phyloP scores from a whole-genome alignment of 192 early-diverging fungal genomes.

The Chytriomyces hyalinus region DNA sequence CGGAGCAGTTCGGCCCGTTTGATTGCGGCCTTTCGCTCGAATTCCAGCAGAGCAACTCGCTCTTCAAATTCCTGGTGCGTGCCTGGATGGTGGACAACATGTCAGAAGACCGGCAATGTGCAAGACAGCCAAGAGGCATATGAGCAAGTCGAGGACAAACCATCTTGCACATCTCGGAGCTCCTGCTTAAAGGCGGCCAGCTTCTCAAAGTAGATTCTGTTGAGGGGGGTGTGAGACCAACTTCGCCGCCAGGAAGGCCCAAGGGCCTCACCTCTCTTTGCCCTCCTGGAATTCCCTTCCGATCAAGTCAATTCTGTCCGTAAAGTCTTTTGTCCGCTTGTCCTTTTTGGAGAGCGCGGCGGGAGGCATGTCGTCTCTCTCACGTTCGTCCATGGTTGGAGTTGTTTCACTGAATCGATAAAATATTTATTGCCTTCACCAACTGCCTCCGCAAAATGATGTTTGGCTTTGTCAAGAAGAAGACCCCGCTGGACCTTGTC shows the following conservation, averaged over 20 bases:
- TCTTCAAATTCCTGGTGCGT: conserved; percentile 74
- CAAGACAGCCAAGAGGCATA: background rate
- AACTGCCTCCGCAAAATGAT: conserved; percentile 14
- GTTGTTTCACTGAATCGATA: too few species aligned
- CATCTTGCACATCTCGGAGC: conserved; percentile 37
- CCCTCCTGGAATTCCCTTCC: conserved; percentile 64
- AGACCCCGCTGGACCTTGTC: conserved; percentile 84
- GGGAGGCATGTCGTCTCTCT: background rate
- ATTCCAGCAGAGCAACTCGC: conserved; percentile 62
- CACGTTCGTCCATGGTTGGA: background rate
- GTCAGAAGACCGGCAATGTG: background rate
- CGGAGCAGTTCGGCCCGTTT: conserved; percentile 61
- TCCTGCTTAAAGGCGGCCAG: conserved; percentile 41
- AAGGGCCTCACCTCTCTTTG: conserved; percentile 60
- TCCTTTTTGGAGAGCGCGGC: conserved; percentile 52
- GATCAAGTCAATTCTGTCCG: conserved; percentile 61
- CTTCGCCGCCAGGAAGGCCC: background rate
- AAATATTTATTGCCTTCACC: background rate
- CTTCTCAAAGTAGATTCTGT: conserved; percentile 42
- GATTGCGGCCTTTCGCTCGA: conserved; percentile 62
- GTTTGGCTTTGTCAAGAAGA: conserved; percentile 26
- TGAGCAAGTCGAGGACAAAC: background rate
- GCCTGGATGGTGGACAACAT: conserved; percentile 43
- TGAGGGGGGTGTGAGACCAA: background rate
- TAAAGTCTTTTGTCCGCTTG: conserved; percentile 58